Conservation (phyloP, 2,329 filamentous ascomycete genomes). For the Didymella keratinophila region DNA sequence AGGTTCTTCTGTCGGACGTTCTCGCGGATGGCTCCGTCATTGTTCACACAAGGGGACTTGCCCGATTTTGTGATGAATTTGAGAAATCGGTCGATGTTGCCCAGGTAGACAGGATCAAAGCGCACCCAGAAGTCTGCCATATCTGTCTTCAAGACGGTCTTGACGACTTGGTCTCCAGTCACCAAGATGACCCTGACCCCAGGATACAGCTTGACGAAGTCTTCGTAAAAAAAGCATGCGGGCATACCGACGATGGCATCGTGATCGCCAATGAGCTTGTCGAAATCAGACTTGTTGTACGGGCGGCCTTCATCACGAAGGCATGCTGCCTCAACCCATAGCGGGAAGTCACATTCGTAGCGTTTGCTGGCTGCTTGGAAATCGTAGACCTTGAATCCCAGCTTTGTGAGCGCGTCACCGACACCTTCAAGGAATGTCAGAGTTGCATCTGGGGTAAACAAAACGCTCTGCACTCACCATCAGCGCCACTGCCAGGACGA, state of each 20-base stretch:
- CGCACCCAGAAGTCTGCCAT: conserved; percentile 3
- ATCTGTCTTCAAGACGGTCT: background rate
- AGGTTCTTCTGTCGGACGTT: conserved; percentile 33
- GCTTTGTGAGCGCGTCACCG: conserved; percentile 39
- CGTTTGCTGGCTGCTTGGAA: conserved; percentile 48
- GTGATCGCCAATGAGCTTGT: conserved; percentile 47
- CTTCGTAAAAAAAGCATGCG: conserved; percentile 22
- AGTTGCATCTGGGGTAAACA: background rate
- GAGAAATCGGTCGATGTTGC: conserved; percentile 5
- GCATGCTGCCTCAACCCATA: conserved; percentile 49
- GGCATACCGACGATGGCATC: conserved; percentile 32
- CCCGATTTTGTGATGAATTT: background rate
- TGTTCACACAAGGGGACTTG: background rate
- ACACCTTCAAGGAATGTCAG: conserved; percentile 26
- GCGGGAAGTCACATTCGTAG: conserved; percentile 39
- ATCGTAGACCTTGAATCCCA: conserved; percentile 46
- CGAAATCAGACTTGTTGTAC: conserved; percentile 42
- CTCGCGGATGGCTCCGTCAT: conserved; percentile 26
- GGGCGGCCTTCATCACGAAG: conserved; percentile 41
- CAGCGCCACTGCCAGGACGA: conserved; percentile 45
- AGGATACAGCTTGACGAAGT: conserved; percentile 28
- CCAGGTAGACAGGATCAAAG: conserved; percentile 10
- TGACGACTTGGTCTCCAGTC: background rate
- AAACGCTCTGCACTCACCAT: conserved; percentile 27
- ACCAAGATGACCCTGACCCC: conserved; percentile 32